Evolutionary conservation across 2,329 filamentous ascomycete species (phyloP).

Genomic region (Penicillium sp.): DNA sequence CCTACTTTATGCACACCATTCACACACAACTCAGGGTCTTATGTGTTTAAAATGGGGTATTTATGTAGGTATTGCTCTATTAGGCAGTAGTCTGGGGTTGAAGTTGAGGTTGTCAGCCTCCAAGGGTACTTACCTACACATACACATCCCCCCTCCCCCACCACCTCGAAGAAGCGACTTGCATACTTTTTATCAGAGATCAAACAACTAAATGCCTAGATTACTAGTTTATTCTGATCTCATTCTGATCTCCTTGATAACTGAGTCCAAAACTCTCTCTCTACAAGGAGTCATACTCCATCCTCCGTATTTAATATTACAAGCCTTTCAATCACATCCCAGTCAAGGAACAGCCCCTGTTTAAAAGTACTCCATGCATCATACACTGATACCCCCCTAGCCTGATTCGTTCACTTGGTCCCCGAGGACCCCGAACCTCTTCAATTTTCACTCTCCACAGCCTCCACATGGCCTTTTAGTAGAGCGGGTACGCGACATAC

Average conservation of each 20-base stretch:
- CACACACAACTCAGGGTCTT: not conserved
- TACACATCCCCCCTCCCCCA: not conserved
- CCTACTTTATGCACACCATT: conserved; percentile 3
- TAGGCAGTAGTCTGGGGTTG: conserved; percentile 2
- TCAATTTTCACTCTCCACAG: not conserved
- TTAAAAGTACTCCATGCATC: not conserved
- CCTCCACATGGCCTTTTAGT: conserved; percentile 1
- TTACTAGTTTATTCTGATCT: not conserved
- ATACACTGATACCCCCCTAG: not conserved
- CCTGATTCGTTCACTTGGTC: not conserved
- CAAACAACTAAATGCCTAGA: not conserved
- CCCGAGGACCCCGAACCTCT: conserved; percentile 1
- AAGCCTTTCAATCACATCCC: not conserved
- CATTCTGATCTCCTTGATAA: too few species aligned
- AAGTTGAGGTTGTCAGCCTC: not conserved
- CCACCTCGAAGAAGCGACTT: not conserved
- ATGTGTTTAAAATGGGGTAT: too few species aligned
- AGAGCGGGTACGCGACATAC: not conserved
- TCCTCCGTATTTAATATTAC: not conserved
- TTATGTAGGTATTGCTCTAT: not conserved
- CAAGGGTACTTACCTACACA: not conserved
- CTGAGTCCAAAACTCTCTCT: not conserved
- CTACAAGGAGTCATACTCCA: not conserved
- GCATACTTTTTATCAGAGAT: not conserved
- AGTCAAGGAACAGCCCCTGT: not conserved